Conservation (phyloP, 2,329 filamentous ascomycete species). For the Aspergillus pseudotamarii region DNA sequence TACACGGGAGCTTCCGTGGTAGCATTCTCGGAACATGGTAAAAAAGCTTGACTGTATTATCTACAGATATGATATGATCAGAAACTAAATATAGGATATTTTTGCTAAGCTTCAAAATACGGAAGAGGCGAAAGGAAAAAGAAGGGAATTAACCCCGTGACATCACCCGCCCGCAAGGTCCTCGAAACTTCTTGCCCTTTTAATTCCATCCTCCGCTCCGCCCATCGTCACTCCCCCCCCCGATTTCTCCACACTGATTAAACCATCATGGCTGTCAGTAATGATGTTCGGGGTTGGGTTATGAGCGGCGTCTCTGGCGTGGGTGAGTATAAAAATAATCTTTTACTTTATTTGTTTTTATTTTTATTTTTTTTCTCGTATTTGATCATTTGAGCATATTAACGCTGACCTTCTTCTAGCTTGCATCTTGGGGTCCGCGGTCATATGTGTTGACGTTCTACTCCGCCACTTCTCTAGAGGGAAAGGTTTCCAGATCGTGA, state of each 20-base stretch:
- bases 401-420: slow-evolving; percentile 36
- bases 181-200: not conserved
- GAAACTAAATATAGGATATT: too few relatives aligned
- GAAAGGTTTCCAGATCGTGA: slow-evolving; percentile 80
- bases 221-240: too few relatives aligned
- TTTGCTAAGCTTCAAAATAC: not conserved
- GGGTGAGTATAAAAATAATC: slow-evolving; percentile 47
- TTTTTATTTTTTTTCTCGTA: too few relatives aligned
- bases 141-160: not conserved
- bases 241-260: slow-evolving; percentile 1
- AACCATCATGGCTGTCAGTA: slow-evolving; percentile 58
- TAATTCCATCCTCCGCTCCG: slow-evolving; percentile 1
- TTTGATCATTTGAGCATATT: not conserved
- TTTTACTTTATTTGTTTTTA: too few relatives aligned
- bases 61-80: not conserved
- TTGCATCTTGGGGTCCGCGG: slow-evolving; percentile 71
- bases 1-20: too few relatives aligned
- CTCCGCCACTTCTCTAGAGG: slow-evolving; percentile 73
- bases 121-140: not conserved
- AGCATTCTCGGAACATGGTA: too few relatives aligned
- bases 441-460: slow-evolving; percentile 84
- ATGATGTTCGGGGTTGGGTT: slow-evolving; percentile 91
- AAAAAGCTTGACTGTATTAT: not conserved
- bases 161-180: slow-evolving; percentile 5
- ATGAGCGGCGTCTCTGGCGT: slow-evolving; percentile 83